Conservation (phyloP, 1,139 yeast genomes). For the Petasospora rhodanensis region DNA sequence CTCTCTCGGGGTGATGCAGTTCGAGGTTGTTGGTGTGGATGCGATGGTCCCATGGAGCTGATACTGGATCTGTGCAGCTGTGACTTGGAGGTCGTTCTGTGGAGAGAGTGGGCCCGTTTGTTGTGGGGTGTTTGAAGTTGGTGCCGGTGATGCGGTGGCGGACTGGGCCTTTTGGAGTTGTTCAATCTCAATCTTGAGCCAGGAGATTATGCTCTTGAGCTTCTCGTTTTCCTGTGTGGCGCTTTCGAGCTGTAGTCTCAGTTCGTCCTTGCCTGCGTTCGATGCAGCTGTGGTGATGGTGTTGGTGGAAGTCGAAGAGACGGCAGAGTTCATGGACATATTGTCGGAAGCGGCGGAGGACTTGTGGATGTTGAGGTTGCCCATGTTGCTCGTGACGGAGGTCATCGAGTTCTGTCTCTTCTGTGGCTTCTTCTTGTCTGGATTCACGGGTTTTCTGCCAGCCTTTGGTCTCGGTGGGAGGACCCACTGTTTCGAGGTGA, state of each 20-base stretch:
- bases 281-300: too few species aligned
- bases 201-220: conserved; percentile 33
- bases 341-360: conserved; percentile 13
- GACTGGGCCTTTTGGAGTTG: conserved; percentile 10
- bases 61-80: conserved; percentile 10
- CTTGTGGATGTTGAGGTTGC: conserved; percentile 15
- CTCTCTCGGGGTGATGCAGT: conserved; percentile 14
- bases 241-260: conserved; percentile 32
- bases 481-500: conserved; percentile 58
- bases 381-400: conserved; percentile 15
- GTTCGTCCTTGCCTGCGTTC: conserved; percentile 17
- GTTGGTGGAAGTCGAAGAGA: conserved; percentile 1
- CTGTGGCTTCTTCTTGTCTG: conserved; percentile 14
- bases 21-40: conserved; percentile 7
- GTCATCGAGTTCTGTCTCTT: conserved; percentile 15
- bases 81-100: conserved; percentile 4
- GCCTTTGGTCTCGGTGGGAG: conserved; percentile 64
- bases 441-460: conserved; percentile 37
- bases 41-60: conserved; percentile 8
- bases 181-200: conserved; percentile 35
- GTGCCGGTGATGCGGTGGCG: background rate
- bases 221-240: conserved; percentile 38
- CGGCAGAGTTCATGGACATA: background rate
- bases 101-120: background rate
- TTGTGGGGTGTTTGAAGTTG: conserved; percentile 1